Evolutionary conservation across 208 protist species (phyloP).

Genomic region (Phytomonas serpens): DNA sequence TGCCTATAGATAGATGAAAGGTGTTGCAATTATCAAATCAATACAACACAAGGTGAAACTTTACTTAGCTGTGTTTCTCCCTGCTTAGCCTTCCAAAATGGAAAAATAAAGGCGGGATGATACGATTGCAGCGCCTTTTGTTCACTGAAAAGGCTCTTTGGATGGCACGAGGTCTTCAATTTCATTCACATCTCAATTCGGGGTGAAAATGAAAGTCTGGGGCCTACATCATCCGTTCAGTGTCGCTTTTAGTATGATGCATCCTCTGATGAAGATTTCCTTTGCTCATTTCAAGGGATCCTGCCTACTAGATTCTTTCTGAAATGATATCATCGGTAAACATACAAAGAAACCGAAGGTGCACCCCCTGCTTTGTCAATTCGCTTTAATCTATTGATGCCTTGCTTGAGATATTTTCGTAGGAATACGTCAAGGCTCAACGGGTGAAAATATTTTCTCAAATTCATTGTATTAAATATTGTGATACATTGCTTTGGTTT

Average conservation of each 20-base stretch:
- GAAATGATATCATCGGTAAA: background rate
- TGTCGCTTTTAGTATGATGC: background rate
- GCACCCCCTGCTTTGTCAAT: background rate
- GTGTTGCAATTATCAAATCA: background rate
- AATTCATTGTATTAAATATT: constrained; percentile 4
- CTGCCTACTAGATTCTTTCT: background rate
- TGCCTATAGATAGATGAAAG: background rate
- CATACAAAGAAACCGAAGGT: background rate
- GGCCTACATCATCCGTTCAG: background rate
- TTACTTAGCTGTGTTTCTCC: background rate
- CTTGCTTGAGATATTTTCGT: background rate
- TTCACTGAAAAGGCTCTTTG: background rate
- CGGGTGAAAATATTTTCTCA: background rate
- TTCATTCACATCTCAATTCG: too few relatives aligned
- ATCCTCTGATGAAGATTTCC: background rate
- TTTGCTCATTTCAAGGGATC: background rate
- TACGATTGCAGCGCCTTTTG: background rate
- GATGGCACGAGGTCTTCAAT: background rate
- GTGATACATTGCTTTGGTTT: background rate
- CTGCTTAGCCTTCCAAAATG: background rate
- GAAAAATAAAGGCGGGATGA: background rate
- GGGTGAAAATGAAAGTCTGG: background rate
- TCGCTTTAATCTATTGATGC: background rate
- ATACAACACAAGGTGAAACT: background rate
- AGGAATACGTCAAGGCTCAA: background rate